Conservation (phyloP, 345 rosid species). For the Cardamine resedifolia region DNA sequence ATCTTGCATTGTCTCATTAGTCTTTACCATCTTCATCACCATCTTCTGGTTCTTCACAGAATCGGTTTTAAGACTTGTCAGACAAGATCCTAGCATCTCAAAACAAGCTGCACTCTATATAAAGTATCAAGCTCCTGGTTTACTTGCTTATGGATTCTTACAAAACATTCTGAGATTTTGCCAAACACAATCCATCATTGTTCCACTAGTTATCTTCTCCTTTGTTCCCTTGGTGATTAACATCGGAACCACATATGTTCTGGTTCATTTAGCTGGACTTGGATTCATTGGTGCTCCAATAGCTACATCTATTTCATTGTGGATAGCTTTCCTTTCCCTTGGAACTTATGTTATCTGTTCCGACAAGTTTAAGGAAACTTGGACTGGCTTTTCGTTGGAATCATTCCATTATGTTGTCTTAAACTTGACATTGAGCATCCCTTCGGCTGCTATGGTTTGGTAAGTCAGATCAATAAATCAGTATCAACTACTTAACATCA, state of each 20-base stretch:
- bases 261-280: conserved; percentile 47
- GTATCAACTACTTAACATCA: too few species aligned
- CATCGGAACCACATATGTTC: conserved; percentile 44
- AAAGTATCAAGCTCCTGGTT: conserved; percentile 57
- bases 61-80: conserved; percentile 44
- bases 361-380: conserved; percentile 48
- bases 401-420: conserved; percentile 37
- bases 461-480: conserved; percentile 39
- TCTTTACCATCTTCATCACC: conserved; percentile 52
- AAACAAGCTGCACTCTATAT: conserved; percentile 55
- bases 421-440: conserved; percentile 55
- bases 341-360: conserved; percentile 48
- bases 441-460: conserved; percentile 86
- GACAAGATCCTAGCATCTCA: conserved; percentile 60
- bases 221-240: conserved; percentile 49
- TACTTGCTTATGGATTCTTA: conserved; percentile 62
- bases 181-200: conserved; percentile 66
- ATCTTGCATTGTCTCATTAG: conserved; percentile 58
- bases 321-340: conserved; percentile 49
- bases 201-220: conserved; percentile 49
- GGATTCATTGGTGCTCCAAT: conserved; percentile 71
- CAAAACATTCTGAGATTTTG: conserved; percentile 76
- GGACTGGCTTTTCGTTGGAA: conserved; percentile 58
- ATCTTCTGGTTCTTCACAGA: conserved; percentile 60
- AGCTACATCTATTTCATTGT: conserved; percentile 68